Evolutionary conservation across 106 monocot species (phyloP), one percentile per base, ranked within the genome.

Genomic region (Apostasia shenzhenica): DNA sequence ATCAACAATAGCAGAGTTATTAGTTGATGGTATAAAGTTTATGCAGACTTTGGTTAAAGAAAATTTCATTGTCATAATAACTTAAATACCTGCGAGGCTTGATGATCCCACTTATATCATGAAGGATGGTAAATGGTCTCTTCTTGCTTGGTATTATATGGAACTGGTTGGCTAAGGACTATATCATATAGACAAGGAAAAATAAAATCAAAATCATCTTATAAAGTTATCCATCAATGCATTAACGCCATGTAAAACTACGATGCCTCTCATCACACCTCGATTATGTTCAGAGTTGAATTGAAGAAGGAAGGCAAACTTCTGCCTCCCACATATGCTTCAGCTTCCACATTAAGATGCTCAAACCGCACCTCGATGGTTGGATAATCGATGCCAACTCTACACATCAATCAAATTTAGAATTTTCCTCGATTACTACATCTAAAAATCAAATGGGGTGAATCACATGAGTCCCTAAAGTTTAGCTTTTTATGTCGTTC

Each of bases 51-150:
- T 26, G 26, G 26, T 26, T 26, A 26, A 26, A 26, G 26, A 26
- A 26, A 26, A 26, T 26, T 26, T 26, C 26, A 26, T 26, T 26
- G 26, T 26, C 26, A 26, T 26, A 0, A 26, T 26, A 26, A 26
- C 26, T 26, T 26, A 12, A 4, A 8, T 71, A 83, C 82, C 82
- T 83, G 49, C 67, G 63, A 54, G 82, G 78, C 60, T 78, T 83
- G 70, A 83, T 72, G 55, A 83, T 68, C 61, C 78, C 82, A 44
- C 67, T 78, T 37, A 83, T 67, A 51, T 78, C 82, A 61, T 75
- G 74, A 50, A 83, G 82, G 52, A 83, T 71, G 4, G 51, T 37
- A 2, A 78, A 6, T 5, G 59, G 60, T 46, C 12, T 83, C 78
- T 83, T 83, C 53, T 69, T 78, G 71, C 43, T 83, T 9, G 78